Evolutionary conservation across 345 rosid genomes (phyloP), one percentile per base, ranked within the genome.

Genomic region (Draba incana): DNA sequence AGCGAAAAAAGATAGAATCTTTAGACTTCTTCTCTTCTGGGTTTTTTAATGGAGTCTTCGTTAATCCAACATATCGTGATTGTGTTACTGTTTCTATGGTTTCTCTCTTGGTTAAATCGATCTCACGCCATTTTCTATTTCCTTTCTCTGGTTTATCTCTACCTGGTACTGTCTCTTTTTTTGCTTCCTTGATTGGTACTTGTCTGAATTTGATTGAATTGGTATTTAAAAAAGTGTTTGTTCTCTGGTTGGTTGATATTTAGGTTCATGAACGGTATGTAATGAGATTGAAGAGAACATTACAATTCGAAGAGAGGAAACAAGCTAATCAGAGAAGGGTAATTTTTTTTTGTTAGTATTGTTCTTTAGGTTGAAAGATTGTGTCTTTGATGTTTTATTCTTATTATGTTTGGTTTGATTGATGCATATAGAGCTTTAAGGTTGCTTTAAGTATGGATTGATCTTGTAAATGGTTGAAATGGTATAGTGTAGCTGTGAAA

Each of bases 261-360:
- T 20, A 94, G 99, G 89, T 91, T 79, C 96, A 94, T 51, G 98
- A 89, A 69, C 81, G 79, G 52, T 85, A 78, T 75, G 85, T 85
- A 42, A 76, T 57, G 85, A 80, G 90, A 75, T 75, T 92, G 79
- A 71, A 67, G 82, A 90, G 80, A 77, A 82, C 70, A 13, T 35
- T 92, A 72, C 87, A 83, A 74, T 88, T 80, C 15, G 90, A 92
- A 67, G 98, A 84, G 58, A 78, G 80, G 74, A 85, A 80, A 65
- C 85, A 88, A 74, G 81, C 91, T 61, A 79, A 73, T 75, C 95
- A 85, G 75, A 88, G 84, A 82, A 85, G 88, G 92, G 99, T 95
- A 3, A 15, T 43, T 47, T 38, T 56, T 28, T 20, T 20, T 20
- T 20, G 20, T 20, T 20, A 20, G 7, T 57, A 6, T 44, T 72